These are phyloP conservation scores for Triglochin maritima DNA, from an alignment of 106 monocot species.

Conservation along the genomic window DNA sequence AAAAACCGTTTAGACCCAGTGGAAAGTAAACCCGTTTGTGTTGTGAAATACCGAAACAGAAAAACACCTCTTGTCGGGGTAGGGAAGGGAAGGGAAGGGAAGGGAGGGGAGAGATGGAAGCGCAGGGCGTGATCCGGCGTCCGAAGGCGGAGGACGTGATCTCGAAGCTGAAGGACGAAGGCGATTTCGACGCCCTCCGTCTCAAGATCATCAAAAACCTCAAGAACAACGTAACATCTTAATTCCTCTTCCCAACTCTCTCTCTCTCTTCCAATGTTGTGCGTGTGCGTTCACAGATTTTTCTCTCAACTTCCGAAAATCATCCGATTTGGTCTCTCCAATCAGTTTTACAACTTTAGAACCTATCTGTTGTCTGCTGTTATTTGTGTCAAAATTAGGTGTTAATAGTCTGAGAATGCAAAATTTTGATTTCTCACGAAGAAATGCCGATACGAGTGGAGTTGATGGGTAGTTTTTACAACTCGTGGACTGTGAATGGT, in stretches of 20 bases:
- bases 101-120: not conserved
- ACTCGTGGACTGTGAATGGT: too few relatives aligned
- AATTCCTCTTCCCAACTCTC: not conserved
- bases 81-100: not conserved
- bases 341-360: not conserved
- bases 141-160: conserved; percentile 61
- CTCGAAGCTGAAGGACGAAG: conserved; percentile 76
- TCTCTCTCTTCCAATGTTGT: not conserved
- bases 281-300: not conserved
- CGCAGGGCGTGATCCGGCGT: not conserved
- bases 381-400: not conserved
- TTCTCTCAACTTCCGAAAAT: too few relatives aligned
- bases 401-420: not conserved
- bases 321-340: too few relatives aligned
- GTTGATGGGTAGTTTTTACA: too few relatives aligned
- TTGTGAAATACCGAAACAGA: too few relatives aligned
- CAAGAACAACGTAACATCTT: conserved; percentile 55
- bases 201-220: conserved; percentile 55
- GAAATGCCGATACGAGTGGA: too few relatives aligned
- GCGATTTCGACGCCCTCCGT: conserved; percentile 85
- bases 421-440: not conserved
- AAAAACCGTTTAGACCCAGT: too few relatives aligned
- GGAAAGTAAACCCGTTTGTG: too few relatives aligned
- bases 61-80: too few relatives aligned
- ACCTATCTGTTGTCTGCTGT: not conserved